A percentile compares a stretch with the other conserved stretches of the same genome.
phyloP scores from a whole-genome alignment of 176 grass and related monocot species.

The bread wheat (Triticum aestivum) region IWGSC_CS_RefSeq_v2.1 NC_057798.1:801142111-801142610 shows the following conservation, averaged over 20 bases:
- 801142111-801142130: neutral
- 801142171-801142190: slow-evolving; percentile 2
- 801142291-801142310: neutral
- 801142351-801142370: neutral
- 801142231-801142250: slow-evolving; percentile 18
- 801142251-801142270: slow-evolving; percentile 28
- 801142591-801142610: neutral
- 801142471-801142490: neutral
- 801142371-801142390: slow-evolving; percentile 33
- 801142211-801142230: neutral
- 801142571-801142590: neutral
- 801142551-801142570: slow-evolving; percentile 22
- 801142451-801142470: slow-evolving; percentile 9
- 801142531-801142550: slow-evolving; percentile 16
- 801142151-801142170: neutral
- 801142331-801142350: neutral
- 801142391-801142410: slow-evolving; percentile 1
- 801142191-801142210: neutral
- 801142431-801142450: neutral
- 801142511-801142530: neutral
- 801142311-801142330: slow-evolving; percentile 4
- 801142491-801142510: neutral
- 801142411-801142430: slow-evolving; percentile 20
- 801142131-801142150: neutral
- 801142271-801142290: neutral